These are phyloP conservation scores for Nidularia pulvinata DNA, from an alignment of 768 basidiomycete species.

Conservation along the genomic window DNA sequence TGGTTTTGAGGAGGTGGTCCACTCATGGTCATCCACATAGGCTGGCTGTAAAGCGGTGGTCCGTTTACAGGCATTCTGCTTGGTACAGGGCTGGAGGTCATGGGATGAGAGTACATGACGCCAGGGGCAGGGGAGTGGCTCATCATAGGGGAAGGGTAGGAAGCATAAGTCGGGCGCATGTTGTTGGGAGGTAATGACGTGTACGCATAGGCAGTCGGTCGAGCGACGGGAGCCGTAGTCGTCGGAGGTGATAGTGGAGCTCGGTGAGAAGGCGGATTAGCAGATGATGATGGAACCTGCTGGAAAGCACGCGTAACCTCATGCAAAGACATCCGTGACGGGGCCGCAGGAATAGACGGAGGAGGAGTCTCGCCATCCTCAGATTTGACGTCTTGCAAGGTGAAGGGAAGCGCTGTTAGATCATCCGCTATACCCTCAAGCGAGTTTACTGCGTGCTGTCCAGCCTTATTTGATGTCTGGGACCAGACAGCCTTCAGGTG, in stretches of 20 bases:
- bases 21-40: slow-evolving; percentile 65
- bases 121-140: slow-evolving; percentile 69
- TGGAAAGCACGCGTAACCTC: slow-evolving; percentile 90
- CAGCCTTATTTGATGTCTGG: slow-evolving; percentile 72
- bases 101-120: slow-evolving; percentile 63
- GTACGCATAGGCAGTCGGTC: slow-evolving; percentile 38
- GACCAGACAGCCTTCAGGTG: slow-evolving; percentile 87
- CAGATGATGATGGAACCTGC: slow-evolving; percentile 71
- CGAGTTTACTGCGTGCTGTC: slow-evolving; percentile 70
- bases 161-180: slow-evolving; percentile 55
- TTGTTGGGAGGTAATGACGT: slow-evolving; percentile 42
- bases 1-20: slow-evolving; percentile 44
- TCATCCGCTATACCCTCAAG: slow-evolving; percentile 86
- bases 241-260: slow-evolving; percentile 52
- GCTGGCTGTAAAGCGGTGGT: slow-evolving; percentile 56
- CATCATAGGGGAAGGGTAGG: slow-evolving; percentile 71
- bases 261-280: slow-evolving; percentile 41
- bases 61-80: slow-evolving; percentile 62
- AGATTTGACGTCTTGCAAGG: slow-evolving; percentile 83
- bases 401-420: slow-evolving; percentile 75
- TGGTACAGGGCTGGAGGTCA: slow-evolving; percentile 64
- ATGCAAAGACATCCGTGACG: slow-evolving; percentile 77
- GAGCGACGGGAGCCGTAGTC: slow-evolving; percentile 43
- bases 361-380: slow-evolving; percentile 85
- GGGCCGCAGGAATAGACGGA: slow-evolving; percentile 50